A percentile compares a stretch with the other conserved stretches of the same genome.
Evolutionary conservation across 2,329 filamentous ascomycete species (phyloP).

Genomic region (Pseudopyricularia cyperi): DNA sequence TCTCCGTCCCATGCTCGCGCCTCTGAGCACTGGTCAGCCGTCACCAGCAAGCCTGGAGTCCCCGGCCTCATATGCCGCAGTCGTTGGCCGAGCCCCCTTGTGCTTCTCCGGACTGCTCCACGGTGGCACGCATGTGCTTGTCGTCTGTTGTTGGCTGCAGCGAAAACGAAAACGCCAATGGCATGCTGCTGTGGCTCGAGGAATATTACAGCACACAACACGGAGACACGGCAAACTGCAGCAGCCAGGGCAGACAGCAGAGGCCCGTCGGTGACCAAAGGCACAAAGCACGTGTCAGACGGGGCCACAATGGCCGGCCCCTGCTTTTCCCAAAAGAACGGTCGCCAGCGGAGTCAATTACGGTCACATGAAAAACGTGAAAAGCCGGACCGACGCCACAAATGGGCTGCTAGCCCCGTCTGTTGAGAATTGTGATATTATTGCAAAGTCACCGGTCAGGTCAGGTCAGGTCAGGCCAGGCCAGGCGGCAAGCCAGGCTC

Average conservation of each 20-base stretch:
- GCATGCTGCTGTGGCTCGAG: not conserved
- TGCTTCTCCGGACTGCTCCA: not conserved
- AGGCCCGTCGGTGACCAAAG: not conserved
- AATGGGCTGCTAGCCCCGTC: not conserved
- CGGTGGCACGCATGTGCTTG: not conserved
- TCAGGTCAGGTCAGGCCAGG: too few species aligned
- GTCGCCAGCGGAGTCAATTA: not conserved
- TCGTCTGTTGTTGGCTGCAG: not conserved
- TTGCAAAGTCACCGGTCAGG: too few species aligned
- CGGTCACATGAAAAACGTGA: not conserved
- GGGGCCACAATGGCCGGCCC: not conserved
- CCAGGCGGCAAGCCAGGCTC: too few species aligned
- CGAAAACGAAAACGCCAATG: too few species aligned
- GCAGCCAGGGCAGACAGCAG: not conserved
- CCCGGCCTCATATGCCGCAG: not conserved
- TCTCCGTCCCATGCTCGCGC: not conserved
- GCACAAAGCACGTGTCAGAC: not conserved
- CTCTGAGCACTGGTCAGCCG: not conserved
- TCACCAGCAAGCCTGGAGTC: not conserved
- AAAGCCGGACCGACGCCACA: not conserved
- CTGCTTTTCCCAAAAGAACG: not conserved
- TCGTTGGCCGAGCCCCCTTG: not conserved
- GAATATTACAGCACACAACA: not conserved
- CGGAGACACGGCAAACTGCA: not conserved
- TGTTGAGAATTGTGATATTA: too few species aligned